Conservation (phyloP, 1,284 basidiomycete genomes). For the Hymenochaete sp. region DNA sequence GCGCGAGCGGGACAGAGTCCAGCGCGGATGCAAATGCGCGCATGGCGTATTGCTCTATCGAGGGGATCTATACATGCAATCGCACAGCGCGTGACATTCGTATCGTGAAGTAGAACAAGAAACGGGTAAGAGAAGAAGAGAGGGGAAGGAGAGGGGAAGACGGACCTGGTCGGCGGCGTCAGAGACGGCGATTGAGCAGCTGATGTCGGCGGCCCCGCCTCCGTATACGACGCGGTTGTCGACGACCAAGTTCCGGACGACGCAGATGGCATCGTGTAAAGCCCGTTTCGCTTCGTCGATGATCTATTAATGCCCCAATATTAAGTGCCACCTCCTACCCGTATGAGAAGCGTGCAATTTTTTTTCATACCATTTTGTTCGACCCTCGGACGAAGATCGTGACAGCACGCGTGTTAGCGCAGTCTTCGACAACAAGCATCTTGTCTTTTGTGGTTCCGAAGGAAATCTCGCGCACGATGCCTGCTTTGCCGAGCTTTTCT, state of each 20-base stretch:
- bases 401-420: constrained; percentile 93
- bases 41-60: constrained; percentile 99
- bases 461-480: constrained; percentile 86
- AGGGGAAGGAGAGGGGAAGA: background rate
- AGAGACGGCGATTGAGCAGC: constrained; percentile 85
- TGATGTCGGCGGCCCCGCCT: constrained; percentile 96
- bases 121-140: background rate
- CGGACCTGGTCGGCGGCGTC: constrained; percentile 88
- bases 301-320: constrained; percentile 48
- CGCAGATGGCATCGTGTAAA: constrained; percentile 95
- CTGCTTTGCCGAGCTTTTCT: constrained; percentile 89
- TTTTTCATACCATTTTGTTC: constrained; percentile 86
- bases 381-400: constrained; percentile 96
- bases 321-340: too few relatives aligned
- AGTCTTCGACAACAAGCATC: constrained; percentile 99
- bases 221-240: constrained; percentile 98
- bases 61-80: constrained; percentile 57
- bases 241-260: constrained; percentile 89
- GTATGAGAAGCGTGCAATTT: too few relatives aligned
- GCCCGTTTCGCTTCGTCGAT: constrained; percentile 98
- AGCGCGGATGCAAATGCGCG: constrained; percentile 93
- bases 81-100: background rate
- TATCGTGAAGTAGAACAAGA: background rate
- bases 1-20: constrained; percentile 87
- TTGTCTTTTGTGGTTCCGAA: constrained; percentile 98